Evolutionary conservation across 495 filamentous ascomycete species (phyloP), one percentile per base, ranked within the genome.

Genomic region (Aspergillus mulundensis): DNA sequence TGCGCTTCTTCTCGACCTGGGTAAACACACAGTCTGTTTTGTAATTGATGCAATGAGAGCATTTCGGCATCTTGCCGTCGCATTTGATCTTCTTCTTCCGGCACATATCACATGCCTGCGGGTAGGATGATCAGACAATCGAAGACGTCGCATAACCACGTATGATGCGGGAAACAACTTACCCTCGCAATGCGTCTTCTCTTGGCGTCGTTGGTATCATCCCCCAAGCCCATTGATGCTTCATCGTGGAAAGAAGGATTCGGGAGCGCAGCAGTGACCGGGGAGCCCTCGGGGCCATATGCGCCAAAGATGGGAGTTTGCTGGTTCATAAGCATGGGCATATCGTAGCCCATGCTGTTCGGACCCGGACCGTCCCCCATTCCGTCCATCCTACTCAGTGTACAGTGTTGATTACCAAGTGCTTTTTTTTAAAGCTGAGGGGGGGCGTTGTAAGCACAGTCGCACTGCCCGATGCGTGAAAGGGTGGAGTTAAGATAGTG

Each of bases 21-120:
- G 94, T 97, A 66, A 96, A 98, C 52, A 97, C 83, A 66, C 94
- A 98, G 62, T 97, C 92, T 8, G 91, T 96, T 78, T 96, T 97
- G 78, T 97, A 97, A 70, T 98, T 97, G 66, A 87, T 87, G 68
- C 94, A 98, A 71, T 98, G 95, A 15, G 90, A 91, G 72, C 94
- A 98, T 54, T 90, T 84, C 38, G 95, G 94, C 70, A 94, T 84
- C 72, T 95, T 96, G 49, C 94, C 94, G 67, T 98, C 95, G 72
- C 94, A 98, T 74, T 97, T 97, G 67, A 98, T 97, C 81, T 98
- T 98, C 79, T 97, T 98, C 76, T 96, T 97, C 59, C 94, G 84
- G 67, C 94, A 98, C 93, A 97, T 96, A 67, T 98, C 94, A 77
- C 94, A 98, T 48, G 94, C 94, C 89, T 93, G 68, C 18, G 36